Evolutionary conservation across 140 eudicot species (phyloP).

Genomic region (Stevia rebaudiana): DNA sequence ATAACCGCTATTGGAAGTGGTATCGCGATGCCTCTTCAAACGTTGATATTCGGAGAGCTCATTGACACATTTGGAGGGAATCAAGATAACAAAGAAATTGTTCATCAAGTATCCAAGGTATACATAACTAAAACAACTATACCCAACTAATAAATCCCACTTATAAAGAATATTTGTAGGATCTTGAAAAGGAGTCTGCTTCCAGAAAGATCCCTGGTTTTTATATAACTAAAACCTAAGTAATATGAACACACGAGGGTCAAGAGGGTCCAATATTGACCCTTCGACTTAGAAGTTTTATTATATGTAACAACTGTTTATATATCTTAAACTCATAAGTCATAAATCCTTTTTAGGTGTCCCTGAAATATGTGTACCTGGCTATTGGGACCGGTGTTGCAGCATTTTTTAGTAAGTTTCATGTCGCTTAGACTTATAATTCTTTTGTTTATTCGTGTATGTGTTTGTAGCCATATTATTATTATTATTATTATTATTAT

Average conservation of each 20-base stretch:
- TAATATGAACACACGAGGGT: too few relatives aligned
- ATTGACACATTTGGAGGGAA: constrained; percentile 48
- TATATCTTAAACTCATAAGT: neutral
- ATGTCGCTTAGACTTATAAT: neutral
- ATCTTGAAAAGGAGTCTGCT: too few relatives aligned
- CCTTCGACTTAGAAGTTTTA: neutral
- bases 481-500: too few relatives aligned
- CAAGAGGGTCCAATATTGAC: too few relatives aligned
- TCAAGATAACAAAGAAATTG: constrained; percentile 26
- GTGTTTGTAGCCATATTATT: neutral
- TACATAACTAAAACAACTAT: neutral
- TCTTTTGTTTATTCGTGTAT: neutral
- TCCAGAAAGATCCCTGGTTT: too few relatives aligned
- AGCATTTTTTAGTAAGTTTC: constrained; percentile 50
- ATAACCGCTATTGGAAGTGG: constrained; percentile 56
- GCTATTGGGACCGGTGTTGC: constrained; percentile 58
- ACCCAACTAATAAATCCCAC: too few relatives aligned
- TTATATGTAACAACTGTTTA: neutral
- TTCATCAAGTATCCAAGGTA: constrained; percentile 57
- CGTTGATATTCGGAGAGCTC: constrained; percentile 52
- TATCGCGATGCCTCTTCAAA: constrained; percentile 44
- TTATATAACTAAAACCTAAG: too few relatives aligned
- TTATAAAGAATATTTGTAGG: too few relatives aligned
- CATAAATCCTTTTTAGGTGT: constrained; percentile 43
- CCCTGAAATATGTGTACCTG: constrained; percentile 57